Evolutionary conservation across 306 rosid species (phyloP).

Genomic region (Acacia confusa): DNA sequence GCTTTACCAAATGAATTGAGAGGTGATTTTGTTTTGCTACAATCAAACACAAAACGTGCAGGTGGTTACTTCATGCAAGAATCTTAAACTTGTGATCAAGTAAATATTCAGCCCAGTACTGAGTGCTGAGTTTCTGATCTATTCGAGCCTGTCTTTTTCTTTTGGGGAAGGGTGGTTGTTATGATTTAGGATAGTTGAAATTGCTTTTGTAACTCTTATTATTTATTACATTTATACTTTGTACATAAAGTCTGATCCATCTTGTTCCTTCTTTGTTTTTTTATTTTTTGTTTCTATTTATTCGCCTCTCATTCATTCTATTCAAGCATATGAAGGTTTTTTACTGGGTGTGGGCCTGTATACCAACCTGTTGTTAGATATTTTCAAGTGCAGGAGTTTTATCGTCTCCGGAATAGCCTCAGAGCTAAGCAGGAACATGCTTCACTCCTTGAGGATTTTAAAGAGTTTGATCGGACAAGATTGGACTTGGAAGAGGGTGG

Average conservation of each 20-base stretch:
- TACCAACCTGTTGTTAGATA: slow-evolving; percentile 39
- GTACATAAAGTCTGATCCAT: neutral
- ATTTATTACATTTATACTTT: neutral
- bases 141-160: neutral
- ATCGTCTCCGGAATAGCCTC: slow-evolving; percentile 87
- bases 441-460: slow-evolving; percentile 93
- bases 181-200: neutral
- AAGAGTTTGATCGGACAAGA: slow-evolving; percentile 92
- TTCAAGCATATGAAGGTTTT: neutral
- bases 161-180: neutral
- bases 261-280: neutral
- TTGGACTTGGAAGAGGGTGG: slow-evolving; percentile 84
- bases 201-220: neutral
- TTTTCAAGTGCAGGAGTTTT: slow-evolving; percentile 89
- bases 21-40: neutral
- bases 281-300: neutral
- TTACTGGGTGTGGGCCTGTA: slow-evolving; percentile 20
- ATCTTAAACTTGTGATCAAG: neutral
- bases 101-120: neutral
- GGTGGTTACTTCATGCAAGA: neutral
- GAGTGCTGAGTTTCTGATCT: neutral
- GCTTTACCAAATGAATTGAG: slow-evolving; percentile 13
- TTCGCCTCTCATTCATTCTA: neutral
- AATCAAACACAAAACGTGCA: neutral
- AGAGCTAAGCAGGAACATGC: slow-evolving; percentile 92